Evolutionary conservation across 2,329 filamentous ascomycete species (phyloP).

Genomic region (Ceratocystis lukuohia): DNA sequence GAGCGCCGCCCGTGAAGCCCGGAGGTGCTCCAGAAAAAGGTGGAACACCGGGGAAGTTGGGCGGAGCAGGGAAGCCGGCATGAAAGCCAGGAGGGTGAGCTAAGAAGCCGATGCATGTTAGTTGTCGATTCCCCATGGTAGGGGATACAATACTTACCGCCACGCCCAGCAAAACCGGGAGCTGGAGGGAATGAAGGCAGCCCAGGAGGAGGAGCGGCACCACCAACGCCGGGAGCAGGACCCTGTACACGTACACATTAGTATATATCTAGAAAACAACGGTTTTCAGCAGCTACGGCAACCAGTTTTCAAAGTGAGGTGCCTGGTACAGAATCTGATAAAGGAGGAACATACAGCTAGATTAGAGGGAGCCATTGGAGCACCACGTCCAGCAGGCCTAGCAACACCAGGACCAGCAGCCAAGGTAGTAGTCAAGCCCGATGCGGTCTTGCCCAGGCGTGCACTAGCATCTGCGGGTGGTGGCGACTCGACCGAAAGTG

Average conservation of each 20-base stretch:
- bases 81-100: slow-evolving; percentile 36
- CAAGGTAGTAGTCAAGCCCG: slow-evolving; percentile 55
- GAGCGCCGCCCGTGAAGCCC: slow-evolving; percentile 41
- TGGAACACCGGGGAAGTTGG: slow-evolving; percentile 30
- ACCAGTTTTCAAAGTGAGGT: not conserved
- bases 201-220: slow-evolving; percentile 49
- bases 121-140: too few species aligned
- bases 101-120: too few species aligned
- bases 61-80: slow-evolving; percentile 36
- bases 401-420: slow-evolving; percentile 78
- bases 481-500: slow-evolving; percentile 86
- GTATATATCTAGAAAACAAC: not conserved
- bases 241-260: slow-evolving; percentile 33
- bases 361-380: slow-evolving; percentile 51
- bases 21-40: slow-evolving; percentile 36
- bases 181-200: slow-evolving; percentile 42
- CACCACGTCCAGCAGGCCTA: slow-evolving; percentile 77
- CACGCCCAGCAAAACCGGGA: slow-evolving; percentile 41
- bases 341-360: slow-evolving; percentile 48
- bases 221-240: slow-evolving; percentile 77
- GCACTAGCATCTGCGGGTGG: slow-evolving; percentile 88
- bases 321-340: too few species aligned
- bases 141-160: slow-evolving; percentile 33
- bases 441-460: slow-evolving; percentile 64
- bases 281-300: not conserved